Evolutionary conservation across 345 rosid species (phyloP).

Genomic region (Sonneratia alba): DNA sequence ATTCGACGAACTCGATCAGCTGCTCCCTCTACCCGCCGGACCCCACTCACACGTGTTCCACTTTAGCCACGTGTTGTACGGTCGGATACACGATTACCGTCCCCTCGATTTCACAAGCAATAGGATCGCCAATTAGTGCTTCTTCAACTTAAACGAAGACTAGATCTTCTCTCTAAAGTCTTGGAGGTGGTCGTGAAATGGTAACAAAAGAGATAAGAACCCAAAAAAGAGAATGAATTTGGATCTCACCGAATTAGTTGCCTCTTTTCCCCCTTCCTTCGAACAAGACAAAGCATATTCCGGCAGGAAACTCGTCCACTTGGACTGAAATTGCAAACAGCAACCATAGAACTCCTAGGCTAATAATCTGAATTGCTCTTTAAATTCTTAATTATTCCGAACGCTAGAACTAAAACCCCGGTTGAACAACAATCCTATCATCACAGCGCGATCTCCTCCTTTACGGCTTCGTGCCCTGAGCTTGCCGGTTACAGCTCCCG

Average conservation of each 20-base stretch:
- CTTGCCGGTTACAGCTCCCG: background rate
- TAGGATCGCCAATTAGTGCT: background rate
- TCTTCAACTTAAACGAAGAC: background rate
- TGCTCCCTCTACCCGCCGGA: background rate
- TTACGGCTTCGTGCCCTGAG: constrained; percentile 15
- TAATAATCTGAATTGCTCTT: background rate
- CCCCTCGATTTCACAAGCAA: background rate
- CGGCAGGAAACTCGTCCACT: background rate
- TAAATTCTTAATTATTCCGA: background rate
- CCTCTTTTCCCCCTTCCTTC: too few species aligned
- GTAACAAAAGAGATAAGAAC: background rate
- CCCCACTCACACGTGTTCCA: background rate
- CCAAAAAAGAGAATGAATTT: background rate
- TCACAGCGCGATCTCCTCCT: background rate
- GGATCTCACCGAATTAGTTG: background rate
- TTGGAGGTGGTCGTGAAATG: too few species aligned
- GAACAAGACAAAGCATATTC: background rate
- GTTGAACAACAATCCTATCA: background rate
- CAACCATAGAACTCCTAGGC: background rate
- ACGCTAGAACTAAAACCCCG: background rate
- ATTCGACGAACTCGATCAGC: background rate
- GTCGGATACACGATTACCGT: background rate
- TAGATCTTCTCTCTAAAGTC: too few species aligned
- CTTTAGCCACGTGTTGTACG: background rate
- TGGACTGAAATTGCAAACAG: background rate